Percentiles rank a stretch among this genome's conserved stretches.
Conservation (phyloP, 2,329 filamentous ascomycete species). For the Venturia nashicola region DNA sequence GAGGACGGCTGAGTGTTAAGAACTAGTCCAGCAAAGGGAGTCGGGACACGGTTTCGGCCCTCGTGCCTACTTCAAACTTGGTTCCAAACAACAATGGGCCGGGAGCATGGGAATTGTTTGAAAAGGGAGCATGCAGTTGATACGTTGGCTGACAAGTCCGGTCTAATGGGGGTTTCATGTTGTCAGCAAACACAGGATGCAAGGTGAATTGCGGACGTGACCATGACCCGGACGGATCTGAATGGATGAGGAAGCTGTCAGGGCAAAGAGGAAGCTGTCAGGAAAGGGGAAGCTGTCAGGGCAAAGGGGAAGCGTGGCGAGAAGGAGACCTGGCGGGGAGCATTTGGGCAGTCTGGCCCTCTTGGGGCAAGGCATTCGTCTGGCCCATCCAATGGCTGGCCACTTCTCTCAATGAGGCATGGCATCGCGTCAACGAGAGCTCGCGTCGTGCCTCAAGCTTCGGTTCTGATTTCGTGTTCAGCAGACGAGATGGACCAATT, state of each 20-base stretch:
- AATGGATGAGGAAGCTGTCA: too few relatives aligned
- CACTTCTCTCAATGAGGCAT: not conserved
- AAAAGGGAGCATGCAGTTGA: not conserved
- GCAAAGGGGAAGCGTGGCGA: not conserved
- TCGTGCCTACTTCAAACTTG: not conserved
- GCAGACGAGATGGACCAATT: not conserved
- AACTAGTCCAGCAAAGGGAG: not conserved
- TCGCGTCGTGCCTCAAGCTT: not conserved
- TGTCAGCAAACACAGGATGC: not conserved
- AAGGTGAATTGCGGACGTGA: not conserved
- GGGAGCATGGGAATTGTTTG: constrained; percentile 1
- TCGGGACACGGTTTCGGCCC: not conserved
- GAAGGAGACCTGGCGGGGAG: too few relatives aligned
- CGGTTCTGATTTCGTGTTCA: constrained; percentile 1
- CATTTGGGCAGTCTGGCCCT: too few relatives aligned
- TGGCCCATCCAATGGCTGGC: not conserved
- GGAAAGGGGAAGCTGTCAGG: not conserved
- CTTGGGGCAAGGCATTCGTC: not conserved
- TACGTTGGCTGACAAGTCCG: not conserved
- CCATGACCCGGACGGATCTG: too few relatives aligned
- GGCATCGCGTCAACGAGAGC: not conserved
- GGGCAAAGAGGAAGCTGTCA: too few relatives aligned
- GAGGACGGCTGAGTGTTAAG: not conserved
- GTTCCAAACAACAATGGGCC: not conserved
- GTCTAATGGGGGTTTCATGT: not conserved